Evolutionary conservation across 2,329 filamentous ascomycete species (phyloP).

Genomic region (Fusarium brachygibbosum): DNA sequence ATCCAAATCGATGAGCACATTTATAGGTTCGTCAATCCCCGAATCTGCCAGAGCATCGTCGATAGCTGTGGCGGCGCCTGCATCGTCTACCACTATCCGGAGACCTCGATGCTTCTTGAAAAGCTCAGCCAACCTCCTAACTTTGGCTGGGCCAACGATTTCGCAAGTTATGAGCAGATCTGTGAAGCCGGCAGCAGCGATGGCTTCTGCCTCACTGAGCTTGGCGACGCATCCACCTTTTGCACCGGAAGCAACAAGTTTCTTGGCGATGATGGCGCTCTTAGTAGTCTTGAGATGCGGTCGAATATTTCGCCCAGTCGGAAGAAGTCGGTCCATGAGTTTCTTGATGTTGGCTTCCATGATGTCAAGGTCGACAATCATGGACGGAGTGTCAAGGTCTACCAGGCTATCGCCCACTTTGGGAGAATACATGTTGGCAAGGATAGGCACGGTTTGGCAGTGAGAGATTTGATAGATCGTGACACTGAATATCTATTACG

Average conservation of each 20-base stretch:
- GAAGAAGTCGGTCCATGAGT: conserved; percentile 60
- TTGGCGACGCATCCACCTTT: conserved; percentile 40
- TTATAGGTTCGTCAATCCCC: conserved; percentile 7
- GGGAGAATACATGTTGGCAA: conserved; percentile 18
- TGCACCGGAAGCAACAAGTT: conserved; percentile 35
- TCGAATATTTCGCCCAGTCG: conserved; percentile 52
- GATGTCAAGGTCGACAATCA: conserved; percentile 66
- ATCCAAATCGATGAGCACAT: conserved; percentile 33
- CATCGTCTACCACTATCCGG: conserved; percentile 32
- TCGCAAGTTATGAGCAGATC: conserved; percentile 43
- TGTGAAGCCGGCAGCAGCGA: conserved; percentile 29
- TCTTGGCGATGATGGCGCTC: conserved; percentile 22
- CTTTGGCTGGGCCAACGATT: conserved; percentile 28
- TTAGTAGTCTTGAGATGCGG: conserved; percentile 42
- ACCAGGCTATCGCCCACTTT: conserved; percentile 26
- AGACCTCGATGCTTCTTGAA: conserved; percentile 21
- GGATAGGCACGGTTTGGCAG: background rate
- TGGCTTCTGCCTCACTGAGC: conserved; percentile 37
- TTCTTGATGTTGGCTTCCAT: conserved; percentile 66
- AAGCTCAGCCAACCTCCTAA: conserved; percentile 28
- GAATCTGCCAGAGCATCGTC: conserved; percentile 21
- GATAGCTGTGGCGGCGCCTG: conserved; percentile 25
- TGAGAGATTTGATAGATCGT: background rate
- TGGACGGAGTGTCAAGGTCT: conserved; percentile 66
- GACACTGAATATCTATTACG: background rate